These are phyloP conservation scores for Didymella glomerata DNA, from an alignment of 2,329 filamentous ascomycete species.

Conservation along the genomic window DNA sequence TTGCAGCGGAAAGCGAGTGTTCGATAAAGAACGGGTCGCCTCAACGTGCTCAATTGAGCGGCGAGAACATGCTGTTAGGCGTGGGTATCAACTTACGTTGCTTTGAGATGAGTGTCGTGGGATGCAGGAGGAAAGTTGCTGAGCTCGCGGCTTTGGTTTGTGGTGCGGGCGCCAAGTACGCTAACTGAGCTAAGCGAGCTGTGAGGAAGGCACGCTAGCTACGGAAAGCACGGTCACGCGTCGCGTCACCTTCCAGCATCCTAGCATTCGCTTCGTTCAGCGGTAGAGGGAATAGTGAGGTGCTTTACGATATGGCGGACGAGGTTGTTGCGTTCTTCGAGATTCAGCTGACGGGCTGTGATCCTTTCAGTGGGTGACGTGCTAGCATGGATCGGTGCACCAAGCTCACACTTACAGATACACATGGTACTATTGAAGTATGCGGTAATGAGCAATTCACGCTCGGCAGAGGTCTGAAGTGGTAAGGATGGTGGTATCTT, in stretches of 20 bases:
- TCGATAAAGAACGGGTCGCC: conserved; percentile 14
- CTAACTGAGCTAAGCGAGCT: conserved; percentile 16
- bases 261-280: conserved; percentile 5
- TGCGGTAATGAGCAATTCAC: conserved; percentile 48
- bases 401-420: conserved; percentile 38
- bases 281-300: background rate
- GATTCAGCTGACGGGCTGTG: conserved; percentile 28
- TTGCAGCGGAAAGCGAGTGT: conserved; percentile 15
- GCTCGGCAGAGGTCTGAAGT: conserved; percentile 45
- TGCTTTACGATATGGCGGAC: conserved; percentile 34
- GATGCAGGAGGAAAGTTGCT: conserved; percentile 46
- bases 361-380: conserved; percentile 28
- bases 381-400: background rate
- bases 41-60: conserved; percentile 39
- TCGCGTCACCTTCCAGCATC: conserved; percentile 20
- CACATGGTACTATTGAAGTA: conserved; percentile 40
- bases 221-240: conserved; percentile 16
- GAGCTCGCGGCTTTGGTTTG: conserved; percentile 28
- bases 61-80: conserved; percentile 12
- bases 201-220: conserved; percentile 10
- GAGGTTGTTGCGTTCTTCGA: conserved; percentile 42
- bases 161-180: conserved; percentile 9
- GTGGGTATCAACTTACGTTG: conserved; percentile 48
- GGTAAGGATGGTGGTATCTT: conserved; percentile 34
- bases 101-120: conserved; percentile 56